Conservation (phyloP, 208 protist genomes). For the Acanthamoeba triangularis region DNA sequence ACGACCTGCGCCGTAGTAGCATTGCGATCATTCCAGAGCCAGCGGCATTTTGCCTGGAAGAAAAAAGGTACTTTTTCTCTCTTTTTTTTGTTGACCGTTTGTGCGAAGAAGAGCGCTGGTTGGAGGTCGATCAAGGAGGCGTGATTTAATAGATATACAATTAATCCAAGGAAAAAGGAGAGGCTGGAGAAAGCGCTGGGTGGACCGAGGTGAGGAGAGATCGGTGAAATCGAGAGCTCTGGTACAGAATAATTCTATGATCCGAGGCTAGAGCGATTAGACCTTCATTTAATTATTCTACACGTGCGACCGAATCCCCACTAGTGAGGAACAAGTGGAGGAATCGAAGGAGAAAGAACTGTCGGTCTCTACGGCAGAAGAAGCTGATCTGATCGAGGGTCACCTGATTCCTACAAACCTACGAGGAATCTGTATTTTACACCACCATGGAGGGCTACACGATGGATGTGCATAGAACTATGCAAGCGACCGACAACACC, state of each 20-base stretch:
- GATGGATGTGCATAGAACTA: slow-evolving; percentile 7
- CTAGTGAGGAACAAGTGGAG: too few species aligned
- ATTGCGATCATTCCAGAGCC: background rate
- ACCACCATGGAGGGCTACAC: slow-evolving; percentile 11
- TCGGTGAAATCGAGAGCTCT: background rate
- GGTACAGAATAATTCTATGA: background rate
- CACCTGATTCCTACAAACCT: background rate
- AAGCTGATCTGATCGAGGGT: background rate
- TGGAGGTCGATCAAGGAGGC: background rate
- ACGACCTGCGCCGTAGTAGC: too few species aligned
- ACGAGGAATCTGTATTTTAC: slow-evolving; percentile 55
- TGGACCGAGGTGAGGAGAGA: background rate
- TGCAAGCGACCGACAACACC: background rate
- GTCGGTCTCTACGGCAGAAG: background rate
- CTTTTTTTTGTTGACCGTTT: slow-evolving; percentile 22
- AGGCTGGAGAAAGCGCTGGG: background rate
- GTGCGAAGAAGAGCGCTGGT: background rate
- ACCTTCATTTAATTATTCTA: too few species aligned
- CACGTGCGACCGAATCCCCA: too few species aligned
- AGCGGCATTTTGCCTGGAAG: background rate
- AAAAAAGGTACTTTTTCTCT: background rate
- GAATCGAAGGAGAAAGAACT: too few species aligned
- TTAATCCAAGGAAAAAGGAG: background rate
- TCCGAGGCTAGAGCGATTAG: too few species aligned
- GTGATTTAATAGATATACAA: background rate